A percentile compares a stretch with the other conserved stretches of the same genome.
Conservation (phyloP, 2,329 filamentous ascomycete genomes). For the Beauveria scarabaeidicola region DNA sequence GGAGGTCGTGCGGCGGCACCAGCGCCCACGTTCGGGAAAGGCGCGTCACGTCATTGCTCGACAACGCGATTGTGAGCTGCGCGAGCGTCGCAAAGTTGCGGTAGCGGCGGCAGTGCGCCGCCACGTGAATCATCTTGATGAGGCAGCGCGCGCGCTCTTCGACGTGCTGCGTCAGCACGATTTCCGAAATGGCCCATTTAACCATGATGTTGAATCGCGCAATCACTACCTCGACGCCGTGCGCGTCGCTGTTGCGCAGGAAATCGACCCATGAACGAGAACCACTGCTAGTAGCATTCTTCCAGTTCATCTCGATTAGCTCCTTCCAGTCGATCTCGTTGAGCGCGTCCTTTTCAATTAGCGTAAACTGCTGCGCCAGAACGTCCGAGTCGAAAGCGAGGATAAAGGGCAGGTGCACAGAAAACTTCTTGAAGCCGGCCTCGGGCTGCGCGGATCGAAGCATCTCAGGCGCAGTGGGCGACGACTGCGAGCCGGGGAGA, state of each 20-base stretch:
- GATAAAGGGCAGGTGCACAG: conserved; percentile 67
- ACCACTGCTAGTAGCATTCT: conserved; percentile 55
- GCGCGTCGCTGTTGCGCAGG: conserved; percentile 60
- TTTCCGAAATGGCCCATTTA: conserved; percentile 76
- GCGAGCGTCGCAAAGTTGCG: conserved; percentile 80
- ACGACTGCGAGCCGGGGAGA: neutral
- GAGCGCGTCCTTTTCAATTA: conserved; percentile 78
- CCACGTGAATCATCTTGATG: conserved; percentile 76
- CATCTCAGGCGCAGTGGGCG: conserved; percentile 18
- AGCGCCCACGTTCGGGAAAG: conserved; percentile 63
- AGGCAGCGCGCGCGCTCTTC: conserved; percentile 69
- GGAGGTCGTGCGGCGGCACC: conserved; percentile 56
- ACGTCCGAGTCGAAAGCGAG: conserved; percentile 72
- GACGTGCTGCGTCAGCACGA: conserved; percentile 62
- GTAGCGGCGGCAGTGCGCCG: conserved; percentile 62
- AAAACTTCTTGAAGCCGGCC: conserved; percentile 28
- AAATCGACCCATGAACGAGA: conserved; percentile 77
- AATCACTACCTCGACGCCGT: conserved; percentile 74
- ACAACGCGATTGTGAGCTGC: conserved; percentile 69
- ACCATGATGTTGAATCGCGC: conserved; percentile 83
- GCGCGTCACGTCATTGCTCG: conserved; percentile 62
- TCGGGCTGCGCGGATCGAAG: conserved; percentile 27
- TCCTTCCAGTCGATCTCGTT: conserved; percentile 87
- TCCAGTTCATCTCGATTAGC: conserved; percentile 76
- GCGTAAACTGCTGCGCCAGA: conserved; percentile 73